These are phyloP conservation scores for Plasmodium adleri DNA, from an alignment of 169 alveolate species.

Conservation along the genomic window DNA sequence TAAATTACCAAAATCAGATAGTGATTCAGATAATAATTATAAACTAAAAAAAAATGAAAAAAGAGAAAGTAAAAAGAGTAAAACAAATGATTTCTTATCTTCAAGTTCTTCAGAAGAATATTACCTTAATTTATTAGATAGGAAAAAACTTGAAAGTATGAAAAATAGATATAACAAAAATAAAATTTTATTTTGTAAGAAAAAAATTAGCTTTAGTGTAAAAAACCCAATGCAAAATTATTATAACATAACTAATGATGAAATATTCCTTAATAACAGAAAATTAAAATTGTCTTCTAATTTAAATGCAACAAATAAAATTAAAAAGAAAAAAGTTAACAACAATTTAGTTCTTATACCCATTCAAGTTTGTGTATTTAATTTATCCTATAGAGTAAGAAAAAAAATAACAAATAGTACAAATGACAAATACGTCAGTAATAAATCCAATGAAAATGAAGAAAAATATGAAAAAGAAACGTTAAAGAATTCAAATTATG, in stretches of 20 bases:
- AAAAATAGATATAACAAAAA: constrained; percentile 55
- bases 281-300: constrained; percentile 45
- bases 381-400: constrained; percentile 63
- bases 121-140: constrained; percentile 51
- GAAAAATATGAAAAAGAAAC: constrained; percentile 20
- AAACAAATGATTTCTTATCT: constrained; percentile 34
- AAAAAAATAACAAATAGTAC: constrained; percentile 10
- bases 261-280: constrained; percentile 43
- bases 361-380: constrained; percentile 69
- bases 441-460: constrained; percentile 11
- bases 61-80: constrained; percentile 27
- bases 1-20: constrained; percentile 37
- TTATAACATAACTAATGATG: constrained; percentile 60
- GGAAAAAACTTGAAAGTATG: constrained; percentile 45
- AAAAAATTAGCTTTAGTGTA: constrained; percentile 42
- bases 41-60: constrained; percentile 27
- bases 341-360: constrained; percentile 67
- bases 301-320: constrained; percentile 42
- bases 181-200: constrained; percentile 44
- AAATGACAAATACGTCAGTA: constrained; percentile 17
- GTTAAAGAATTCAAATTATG: constrained; percentile 18
- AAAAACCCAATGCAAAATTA: constrained; percentile 59
- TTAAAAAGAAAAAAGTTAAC: constrained; percentile 39
- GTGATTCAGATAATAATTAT: constrained; percentile 54
- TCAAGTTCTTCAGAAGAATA: constrained; percentile 31